These are phyloP conservation scores for Bipolaris oryzae DNA, from an alignment of 2,329 filamentous ascomycete genomes.

Conservation along the genomic window DNA sequence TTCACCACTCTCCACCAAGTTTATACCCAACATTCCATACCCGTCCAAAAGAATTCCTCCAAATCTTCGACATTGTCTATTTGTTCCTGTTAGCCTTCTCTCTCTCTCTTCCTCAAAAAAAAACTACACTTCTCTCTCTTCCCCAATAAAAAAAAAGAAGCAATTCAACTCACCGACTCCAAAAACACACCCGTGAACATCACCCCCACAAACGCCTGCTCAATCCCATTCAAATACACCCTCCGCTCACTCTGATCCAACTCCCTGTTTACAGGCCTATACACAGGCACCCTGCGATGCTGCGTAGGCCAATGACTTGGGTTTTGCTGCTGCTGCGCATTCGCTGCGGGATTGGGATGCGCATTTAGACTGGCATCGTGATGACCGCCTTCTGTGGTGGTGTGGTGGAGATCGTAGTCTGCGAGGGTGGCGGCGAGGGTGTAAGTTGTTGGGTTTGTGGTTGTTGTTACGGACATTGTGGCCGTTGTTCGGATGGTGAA, in stretches of 20 bases:
- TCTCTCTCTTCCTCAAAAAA: background rate
- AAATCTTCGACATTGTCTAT: slow-evolving; percentile 54
- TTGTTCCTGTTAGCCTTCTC: slow-evolving; percentile 1
- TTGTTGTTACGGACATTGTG: slow-evolving; percentile 55
- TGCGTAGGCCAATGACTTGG: slow-evolving; percentile 55
- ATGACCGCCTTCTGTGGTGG: slow-evolving; percentile 40
- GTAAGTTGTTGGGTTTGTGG: slow-evolving; percentile 48
- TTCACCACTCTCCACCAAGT: slow-evolving; percentile 60
- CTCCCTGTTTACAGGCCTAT: slow-evolving; percentile 54
- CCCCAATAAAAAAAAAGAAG: background rate
- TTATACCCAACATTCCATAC: slow-evolving; percentile 59
- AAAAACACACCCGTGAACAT: slow-evolving; percentile 59
- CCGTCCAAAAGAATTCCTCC: slow-evolving; percentile 58
- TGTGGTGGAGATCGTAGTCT: slow-evolving; percentile 57
- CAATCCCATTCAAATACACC: slow-evolving; percentile 52
- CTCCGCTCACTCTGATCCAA: slow-evolving; percentile 53
- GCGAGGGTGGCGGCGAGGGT: slow-evolving; percentile 48
- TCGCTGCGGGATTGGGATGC: slow-evolving; percentile 37
- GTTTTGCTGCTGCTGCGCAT: slow-evolving; percentile 12
- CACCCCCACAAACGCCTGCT: slow-evolving; percentile 55
- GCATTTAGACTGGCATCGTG: slow-evolving; percentile 35
- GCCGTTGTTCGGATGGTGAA: background rate
- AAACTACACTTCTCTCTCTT: background rate
- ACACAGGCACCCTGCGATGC: slow-evolving; percentile 55
- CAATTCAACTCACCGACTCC: slow-evolving; percentile 49